phyloP scores from a whole-genome alignment of 441 rosid genomes.

The Syzygium syzygioides region DNA sequence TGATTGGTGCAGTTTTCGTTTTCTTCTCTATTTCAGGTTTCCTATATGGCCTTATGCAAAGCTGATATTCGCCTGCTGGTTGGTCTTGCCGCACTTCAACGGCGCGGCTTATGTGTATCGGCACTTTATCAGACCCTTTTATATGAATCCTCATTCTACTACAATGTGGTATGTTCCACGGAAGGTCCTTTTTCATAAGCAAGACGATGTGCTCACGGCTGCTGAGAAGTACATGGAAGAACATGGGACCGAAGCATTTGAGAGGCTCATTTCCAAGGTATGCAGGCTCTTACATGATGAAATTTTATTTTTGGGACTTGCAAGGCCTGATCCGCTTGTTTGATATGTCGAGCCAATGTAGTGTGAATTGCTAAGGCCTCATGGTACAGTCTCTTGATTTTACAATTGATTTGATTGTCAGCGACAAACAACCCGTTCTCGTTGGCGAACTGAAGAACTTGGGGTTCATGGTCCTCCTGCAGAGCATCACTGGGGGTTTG shows the following conservation, averaged over 20 bases:
- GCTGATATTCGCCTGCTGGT: conserved; percentile 11
- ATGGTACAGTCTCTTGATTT: background rate
- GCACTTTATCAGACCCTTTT: conserved; percentile 2
- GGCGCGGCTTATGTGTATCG: conserved; percentile 11
- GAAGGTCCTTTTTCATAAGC: conserved; percentile 4
- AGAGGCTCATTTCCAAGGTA: conserved; percentile 10
- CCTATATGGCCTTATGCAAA: conserved; percentile 16
- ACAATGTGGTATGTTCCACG: conserved; percentile 9
- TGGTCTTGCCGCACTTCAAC: conserved; percentile 12
- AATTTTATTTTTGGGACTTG: background rate
- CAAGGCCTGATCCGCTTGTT: background rate
- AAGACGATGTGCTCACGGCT: conserved; percentile 4
- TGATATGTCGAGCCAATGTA: background rate
- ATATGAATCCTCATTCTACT: conserved; percentile 5
- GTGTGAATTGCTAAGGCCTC: background rate
- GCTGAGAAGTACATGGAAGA: conserved; percentile 14
- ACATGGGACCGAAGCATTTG: conserved; percentile 10
- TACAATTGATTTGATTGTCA: background rate
- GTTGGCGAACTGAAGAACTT: background rate
- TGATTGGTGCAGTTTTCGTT: background rate
- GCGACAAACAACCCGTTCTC: background rate
- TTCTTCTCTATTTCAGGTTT: conserved; percentile 2
- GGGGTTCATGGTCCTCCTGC: background rate
- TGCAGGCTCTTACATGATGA: background rate
- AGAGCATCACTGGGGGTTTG: background rate